phyloP scores from a whole-genome alignment of 2,329 filamentous ascomycete species.

The Hypoxylon sp. region DNA sequence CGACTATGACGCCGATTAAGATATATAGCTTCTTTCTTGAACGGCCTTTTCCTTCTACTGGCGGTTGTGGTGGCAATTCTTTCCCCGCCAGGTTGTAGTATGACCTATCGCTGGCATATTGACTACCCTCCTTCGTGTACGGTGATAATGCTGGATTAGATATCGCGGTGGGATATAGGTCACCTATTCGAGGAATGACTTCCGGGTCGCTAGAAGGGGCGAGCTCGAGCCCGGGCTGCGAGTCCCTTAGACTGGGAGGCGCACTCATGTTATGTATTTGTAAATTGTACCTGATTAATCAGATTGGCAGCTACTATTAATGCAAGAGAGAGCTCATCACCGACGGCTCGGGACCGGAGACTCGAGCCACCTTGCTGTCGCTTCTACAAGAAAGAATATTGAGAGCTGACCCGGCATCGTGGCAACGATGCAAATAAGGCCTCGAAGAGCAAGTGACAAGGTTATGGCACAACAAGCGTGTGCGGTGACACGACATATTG shows the following conservation, averaged over 20 bases:
- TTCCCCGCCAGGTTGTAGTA: not conserved
- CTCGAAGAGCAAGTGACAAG: not conserved
- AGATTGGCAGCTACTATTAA: not conserved
- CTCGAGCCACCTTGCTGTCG: slow-evolving; percentile 3
- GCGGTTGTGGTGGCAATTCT: not conserved
- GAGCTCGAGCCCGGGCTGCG: slow-evolving; percentile 38
- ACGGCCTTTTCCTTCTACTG: not conserved
- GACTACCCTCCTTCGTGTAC: slow-evolving; percentile 4
- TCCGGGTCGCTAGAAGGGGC: slow-evolving; percentile 21
- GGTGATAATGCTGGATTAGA: not conserved
- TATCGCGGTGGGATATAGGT: slow-evolving; percentile 13
- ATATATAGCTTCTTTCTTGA: slow-evolving; percentile 32
- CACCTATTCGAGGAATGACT: slow-evolving; percentile 9
- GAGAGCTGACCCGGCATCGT: slow-evolving; percentile 11
- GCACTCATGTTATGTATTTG: slow-evolving; percentile 18
- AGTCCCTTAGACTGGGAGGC: slow-evolving; percentile 6
- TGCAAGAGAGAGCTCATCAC: not conserved
- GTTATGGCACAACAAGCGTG: not conserved
- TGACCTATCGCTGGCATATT: not conserved
- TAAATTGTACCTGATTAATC: not conserved
- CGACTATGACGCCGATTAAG: slow-evolving; percentile 22
- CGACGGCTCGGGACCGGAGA: not conserved
- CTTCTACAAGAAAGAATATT: slow-evolving; percentile 5
- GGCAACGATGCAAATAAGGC: slow-evolving; percentile 1
- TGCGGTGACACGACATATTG: slow-evolving; percentile 2